Base-by-base conservation (phyloP, 1,139 yeast genomes). In the Blastobotrys ciferrii region DNA sequence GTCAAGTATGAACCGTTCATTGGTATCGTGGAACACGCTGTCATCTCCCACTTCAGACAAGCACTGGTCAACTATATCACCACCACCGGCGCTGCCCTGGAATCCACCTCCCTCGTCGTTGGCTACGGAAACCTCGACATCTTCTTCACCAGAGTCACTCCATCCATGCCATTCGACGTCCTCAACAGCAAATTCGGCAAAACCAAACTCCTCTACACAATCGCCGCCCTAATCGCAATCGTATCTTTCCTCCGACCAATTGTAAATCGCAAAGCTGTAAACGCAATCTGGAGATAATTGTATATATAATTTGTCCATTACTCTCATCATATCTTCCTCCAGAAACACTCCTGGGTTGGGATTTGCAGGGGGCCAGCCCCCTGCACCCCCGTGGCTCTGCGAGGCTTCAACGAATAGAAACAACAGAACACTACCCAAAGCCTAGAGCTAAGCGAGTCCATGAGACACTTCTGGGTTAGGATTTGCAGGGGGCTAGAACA, bases 151-250 rank as follows among this genome's bases (percentile, higher is more conserved):
- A 73, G 81, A 47, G 74, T 86, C 18, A 79, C 86, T 47, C 97
- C 98, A 1, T 87, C 96, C 0, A 78, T 79, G 47, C 87, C 89
- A 45, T 91, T 87, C 68, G 98, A 92, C 67, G 73, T 82, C 51
- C 76, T 89, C 61, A 77, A 82, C 41, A 72, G 76, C 42, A 74
- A 74, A 39, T 92, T 92, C 62, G 89, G 84, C 57, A 84, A 80
- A 59, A 61, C 71, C 13, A 84, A 83, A 58, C 76, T 92, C 47
- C 48, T 84, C 9, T 58, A 73, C 3, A 87, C 96, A 0, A 75
- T 91, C 2, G 66, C 69, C 1, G 71, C 75, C 0, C 71, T 89
- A 49, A 51, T 80, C 2, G 67, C 72, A 0, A 74, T 75, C 1
- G 73, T 76, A 51, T 62, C 72, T 2, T 62, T 77, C 12, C 68